Conservation (phyloP, 2,329 filamentous ascomycete species). For the Pyrenochaeta sp. region DNA sequence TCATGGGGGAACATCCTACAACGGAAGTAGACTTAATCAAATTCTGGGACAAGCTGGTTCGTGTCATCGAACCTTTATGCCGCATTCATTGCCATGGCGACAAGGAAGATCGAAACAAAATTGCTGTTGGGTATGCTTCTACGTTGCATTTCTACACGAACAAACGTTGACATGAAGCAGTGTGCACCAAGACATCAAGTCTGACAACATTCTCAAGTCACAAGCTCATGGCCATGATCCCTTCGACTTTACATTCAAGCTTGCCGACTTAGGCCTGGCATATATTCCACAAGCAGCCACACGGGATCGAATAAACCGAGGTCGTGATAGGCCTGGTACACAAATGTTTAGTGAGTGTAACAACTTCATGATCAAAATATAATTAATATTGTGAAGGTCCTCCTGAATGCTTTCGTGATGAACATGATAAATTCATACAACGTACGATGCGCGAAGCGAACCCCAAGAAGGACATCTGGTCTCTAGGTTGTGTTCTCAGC, state of each 20-base stretch:
- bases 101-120: neutral
- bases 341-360: constrained; percentile 46
- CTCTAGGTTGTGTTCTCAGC: constrained; percentile 37
- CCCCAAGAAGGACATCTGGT: constrained; percentile 52
- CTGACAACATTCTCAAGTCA: constrained; percentile 53
- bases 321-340: constrained; percentile 39
- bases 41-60: constrained; percentile 45
- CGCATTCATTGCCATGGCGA: constrained; percentile 30
- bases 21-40: constrained; percentile 27
- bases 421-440: constrained; percentile 3
- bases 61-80: constrained; percentile 36
- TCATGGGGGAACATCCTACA: constrained; percentile 33
- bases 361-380: neutral
- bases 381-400: constrained; percentile 14
- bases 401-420: constrained; percentile 25
- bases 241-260: constrained; percentile 43
- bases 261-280: constrained; percentile 50
- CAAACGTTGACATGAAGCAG: constrained; percentile 23
- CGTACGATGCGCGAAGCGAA: constrained; percentile 16
- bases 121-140: neutral
- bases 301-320: neutral
- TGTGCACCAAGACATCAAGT: constrained; percentile 56
- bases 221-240: neutral
- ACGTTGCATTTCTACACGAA: neutral
- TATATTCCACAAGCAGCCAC: constrained; percentile 23